A percentile compares a stretch with the other conserved stretches of the same genome.
Conservation (phyloP, 1,284 basidiomycete species). For the Apiotrichum akiyoshidainum region DNA sequence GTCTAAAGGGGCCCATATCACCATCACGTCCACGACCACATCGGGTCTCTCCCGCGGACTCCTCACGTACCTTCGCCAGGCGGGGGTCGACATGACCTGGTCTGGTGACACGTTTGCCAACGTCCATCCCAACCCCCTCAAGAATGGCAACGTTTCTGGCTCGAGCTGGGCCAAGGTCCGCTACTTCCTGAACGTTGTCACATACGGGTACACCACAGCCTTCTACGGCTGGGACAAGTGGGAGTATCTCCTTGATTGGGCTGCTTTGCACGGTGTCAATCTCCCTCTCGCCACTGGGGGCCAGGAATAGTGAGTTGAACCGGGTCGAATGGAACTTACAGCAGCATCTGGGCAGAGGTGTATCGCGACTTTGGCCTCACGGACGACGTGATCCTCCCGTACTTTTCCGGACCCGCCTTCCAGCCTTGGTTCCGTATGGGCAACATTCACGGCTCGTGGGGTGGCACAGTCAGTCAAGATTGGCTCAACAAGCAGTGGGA, state of each 20-base stretch:
- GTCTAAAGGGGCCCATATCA: too few relatives aligned
- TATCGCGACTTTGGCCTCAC: slow-evolving; percentile 51
- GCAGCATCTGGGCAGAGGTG: slow-evolving; percentile 44
- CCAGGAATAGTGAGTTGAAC: slow-evolving; percentile 43
- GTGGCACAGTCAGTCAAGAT: slow-evolving; percentile 44
- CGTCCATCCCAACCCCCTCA: not conserved
- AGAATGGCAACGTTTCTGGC: not conserved
- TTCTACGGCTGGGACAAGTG: slow-evolving; percentile 54
- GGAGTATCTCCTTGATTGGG: slow-evolving; percentile 55
- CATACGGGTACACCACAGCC: slow-evolving; percentile 53
- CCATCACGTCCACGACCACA: slow-evolving; percentile 5
- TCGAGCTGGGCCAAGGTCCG: slow-evolving; percentile 34
- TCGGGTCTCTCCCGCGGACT: slow-evolving; percentile 16
- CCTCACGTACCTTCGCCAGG: slow-evolving; percentile 15
- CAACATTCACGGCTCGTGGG: slow-evolving; percentile 54
- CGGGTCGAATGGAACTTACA: not conserved
- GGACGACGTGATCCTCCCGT: slow-evolving; percentile 48
- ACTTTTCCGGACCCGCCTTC: slow-evolving; percentile 54
- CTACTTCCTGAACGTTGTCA: slow-evolving; percentile 50
- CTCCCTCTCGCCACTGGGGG: slow-evolving; percentile 54
- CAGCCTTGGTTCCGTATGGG: slow-evolving; percentile 54
- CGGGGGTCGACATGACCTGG: slow-evolving; percentile 19
- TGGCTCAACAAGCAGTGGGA: slow-evolving; percentile 53
- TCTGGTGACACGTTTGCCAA: slow-evolving; percentile 18
- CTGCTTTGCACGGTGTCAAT: slow-evolving; percentile 54